Conservation (phyloP, 108 stramenopile species). For the Parmales sp. region DNA sequence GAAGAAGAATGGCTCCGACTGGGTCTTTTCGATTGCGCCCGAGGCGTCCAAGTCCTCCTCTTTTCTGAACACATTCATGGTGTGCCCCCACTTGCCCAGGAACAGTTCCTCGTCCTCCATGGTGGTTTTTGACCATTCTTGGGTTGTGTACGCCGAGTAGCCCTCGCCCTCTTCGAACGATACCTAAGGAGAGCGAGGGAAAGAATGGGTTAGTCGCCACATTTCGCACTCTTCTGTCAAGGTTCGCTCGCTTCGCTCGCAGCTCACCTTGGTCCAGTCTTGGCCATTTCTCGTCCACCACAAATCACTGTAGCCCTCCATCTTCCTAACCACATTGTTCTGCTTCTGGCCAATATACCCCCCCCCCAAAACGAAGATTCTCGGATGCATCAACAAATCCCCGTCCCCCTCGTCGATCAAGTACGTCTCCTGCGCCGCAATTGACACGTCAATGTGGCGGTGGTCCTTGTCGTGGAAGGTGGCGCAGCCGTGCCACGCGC, state of each 20-base stretch:
- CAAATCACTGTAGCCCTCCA: constrained; percentile 42
- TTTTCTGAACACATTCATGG: constrained; percentile 32
- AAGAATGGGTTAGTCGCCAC: constrained; percentile 34
- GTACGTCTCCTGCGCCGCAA: constrained; percentile 3
- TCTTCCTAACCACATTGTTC: constrained; percentile 36
- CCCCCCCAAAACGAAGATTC: constrained; percentile 50
- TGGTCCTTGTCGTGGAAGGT: constrained; percentile 26
- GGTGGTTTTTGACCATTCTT: constrained; percentile 37
- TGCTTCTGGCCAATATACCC: constrained; percentile 53
- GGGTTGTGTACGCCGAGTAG: constrained; percentile 41
- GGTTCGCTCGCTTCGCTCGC: constrained; percentile 35
- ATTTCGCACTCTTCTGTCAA: constrained; percentile 47
- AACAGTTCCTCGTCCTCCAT: constrained; percentile 30
- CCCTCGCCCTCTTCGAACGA: constrained; percentile 44
- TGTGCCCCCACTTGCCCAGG: constrained; percentile 57
- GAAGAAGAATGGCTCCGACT: too few relatives aligned
- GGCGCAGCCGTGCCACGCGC: constrained; percentile 42
- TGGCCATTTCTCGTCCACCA: constrained; percentile 45
- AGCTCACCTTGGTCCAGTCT: constrained; percentile 40
- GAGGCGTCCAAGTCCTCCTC: constrained; percentile 24
- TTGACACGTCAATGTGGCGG: constrained; percentile 7
- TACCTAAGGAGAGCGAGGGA: too few relatives aligned
- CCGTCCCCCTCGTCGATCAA: background rate
- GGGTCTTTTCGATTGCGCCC: constrained; percentile 11
- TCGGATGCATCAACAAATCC: constrained; percentile 3